phyloP scores from a whole-genome alignment of 305 asterid species.

The Fraxinus sp. region DNA sequence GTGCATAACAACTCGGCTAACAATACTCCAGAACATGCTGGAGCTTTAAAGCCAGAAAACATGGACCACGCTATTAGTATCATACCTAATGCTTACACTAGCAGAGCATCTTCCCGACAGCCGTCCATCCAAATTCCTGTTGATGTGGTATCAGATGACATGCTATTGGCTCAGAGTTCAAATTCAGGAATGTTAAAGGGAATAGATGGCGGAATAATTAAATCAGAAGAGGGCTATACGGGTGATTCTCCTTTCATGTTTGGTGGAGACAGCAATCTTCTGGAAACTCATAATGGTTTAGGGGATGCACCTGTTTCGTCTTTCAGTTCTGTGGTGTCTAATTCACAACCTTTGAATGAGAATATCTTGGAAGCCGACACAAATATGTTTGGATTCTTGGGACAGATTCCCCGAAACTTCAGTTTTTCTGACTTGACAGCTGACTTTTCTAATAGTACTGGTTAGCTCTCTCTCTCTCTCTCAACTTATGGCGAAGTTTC shows the following conservation, averaged over 20 bases:
- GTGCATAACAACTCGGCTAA: conserved; percentile 30
- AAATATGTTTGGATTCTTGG: conserved; percentile 35
- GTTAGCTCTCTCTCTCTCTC: conserved; percentile 15
- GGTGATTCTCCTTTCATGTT: conserved; percentile 24
- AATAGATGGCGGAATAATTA: conserved; percentile 29
- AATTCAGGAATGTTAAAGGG: conserved; percentile 33
- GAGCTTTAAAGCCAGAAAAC: conserved; percentile 32
- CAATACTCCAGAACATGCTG: conserved; percentile 24
- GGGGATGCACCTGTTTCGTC: conserved; percentile 29
- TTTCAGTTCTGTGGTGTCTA: conserved; percentile 29
- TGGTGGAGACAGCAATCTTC: conserved; percentile 24
- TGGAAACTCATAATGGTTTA: conserved; percentile 28
- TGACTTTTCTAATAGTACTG: conserved; percentile 34
- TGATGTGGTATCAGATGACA: conserved; percentile 22
- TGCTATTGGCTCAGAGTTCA: conserved; percentile 30
- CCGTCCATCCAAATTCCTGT: conserved; percentile 28
- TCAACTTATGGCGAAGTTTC: neutral
- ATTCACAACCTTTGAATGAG: conserved; percentile 33
- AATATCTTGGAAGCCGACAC: conserved; percentile 28
- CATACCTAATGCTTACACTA: conserved; percentile 26
- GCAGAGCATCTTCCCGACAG: conserved; percentile 26
- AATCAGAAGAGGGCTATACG: conserved; percentile 32
- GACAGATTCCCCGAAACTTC: conserved; percentile 33
- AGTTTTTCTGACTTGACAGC: conserved; percentile 38
- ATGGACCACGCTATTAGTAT: conserved; percentile 21